Conservation (phyloP, 768 basidiomycete species). For the Strobilomyces dryophilus region DNA sequence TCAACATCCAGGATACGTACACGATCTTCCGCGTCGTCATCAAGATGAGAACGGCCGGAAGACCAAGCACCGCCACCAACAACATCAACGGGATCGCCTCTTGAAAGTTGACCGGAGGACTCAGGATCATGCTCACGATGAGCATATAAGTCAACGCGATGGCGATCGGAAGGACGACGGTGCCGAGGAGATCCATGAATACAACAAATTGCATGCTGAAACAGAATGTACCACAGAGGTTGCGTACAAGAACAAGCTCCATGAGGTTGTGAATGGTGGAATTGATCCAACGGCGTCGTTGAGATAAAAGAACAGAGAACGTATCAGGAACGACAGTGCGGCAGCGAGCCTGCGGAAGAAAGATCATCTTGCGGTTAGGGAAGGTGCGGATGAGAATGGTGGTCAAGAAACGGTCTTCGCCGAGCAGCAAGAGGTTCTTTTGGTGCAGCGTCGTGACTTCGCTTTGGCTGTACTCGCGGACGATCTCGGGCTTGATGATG, state of each 20-base stretch:
- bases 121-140: constrained; percentile 73
- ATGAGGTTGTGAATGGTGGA: constrained; percentile 99
- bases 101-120: constrained; percentile 80
- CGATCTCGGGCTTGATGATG: constrained; percentile 94
- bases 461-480: constrained; percentile 93
- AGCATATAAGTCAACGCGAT: constrained; percentile 88
- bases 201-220: constrained; percentile 99
- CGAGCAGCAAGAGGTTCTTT: constrained; percentile 93
- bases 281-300: constrained; percentile 99
- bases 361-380: constrained; percentile 99
- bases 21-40: constrained; percentile 93
- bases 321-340: constrained; percentile 96
- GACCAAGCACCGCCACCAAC: constrained; percentile 84
- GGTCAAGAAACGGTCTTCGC: constrained; percentile 98
- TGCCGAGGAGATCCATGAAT: constrained; percentile 93
- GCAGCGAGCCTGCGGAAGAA: constrained; percentile 93
- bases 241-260: constrained; percentile 95
- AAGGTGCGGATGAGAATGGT: constrained; percentile 95
- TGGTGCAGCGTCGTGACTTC: constrained; percentile 94
- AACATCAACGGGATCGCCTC: constrained; percentile 93
- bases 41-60: constrained; percentile 88
- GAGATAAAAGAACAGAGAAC: constrained; percentile 88
- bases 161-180: constrained; percentile 90
- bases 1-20: constrained; percentile 97
- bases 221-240: constrained; percentile 98